Base-by-base conservation (phyloP, 2,329 filamentous ascomycete species). In the Xylaria sp. region DNA sequence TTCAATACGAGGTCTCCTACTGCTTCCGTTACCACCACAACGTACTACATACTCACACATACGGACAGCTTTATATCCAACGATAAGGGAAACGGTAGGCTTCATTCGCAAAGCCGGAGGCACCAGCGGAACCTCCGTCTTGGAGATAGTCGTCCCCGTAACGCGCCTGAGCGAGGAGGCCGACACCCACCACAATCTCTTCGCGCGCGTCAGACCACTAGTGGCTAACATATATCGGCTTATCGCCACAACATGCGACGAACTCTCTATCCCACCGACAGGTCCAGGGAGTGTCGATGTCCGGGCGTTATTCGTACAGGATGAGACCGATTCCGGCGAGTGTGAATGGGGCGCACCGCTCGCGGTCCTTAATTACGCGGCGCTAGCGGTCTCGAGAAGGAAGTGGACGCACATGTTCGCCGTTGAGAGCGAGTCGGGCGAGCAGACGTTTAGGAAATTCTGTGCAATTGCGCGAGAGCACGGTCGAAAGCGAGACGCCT, bases 361-460 rank as follows among this genome's bases (percentile, higher is more conserved):
- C 29, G 27, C 27, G 13, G 27, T 33, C 29, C n/a, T 48, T 5
- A 19, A 19, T 13, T 48, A 48, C 29, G n/a, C 46, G 8, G 29
- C 29, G 6, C 48, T 40, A 3, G 21, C 23, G 5, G 8, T 21
- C 19, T 40, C 33, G 15, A 19, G 17, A 3, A 13, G 25, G 4
- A 10, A 4, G 5, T 54, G 52, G 52, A 44, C 52, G n/a, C 52
- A 44, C 9, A n/a, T 54, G n/a, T 54, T 54, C 41, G 52, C 41
- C n/a, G 52, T 54, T 23, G 38, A 35, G 31, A 46, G 52, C 13
- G 52, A 54, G 33, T 27, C 6, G n/a, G 52, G 52, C 4, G 52
- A 54, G 27, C 25, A 43, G 3, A 46, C 10, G 4, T 46, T 40
- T 19, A 37, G 15, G 38, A 54, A 37, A 46, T 54, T 54, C 25